Evolutionary conservation across 164 flowering plant genomes (phyloP), one percentile per base, ranked within the genome.

Genomic region (Aristolochia contorta): DNA sequence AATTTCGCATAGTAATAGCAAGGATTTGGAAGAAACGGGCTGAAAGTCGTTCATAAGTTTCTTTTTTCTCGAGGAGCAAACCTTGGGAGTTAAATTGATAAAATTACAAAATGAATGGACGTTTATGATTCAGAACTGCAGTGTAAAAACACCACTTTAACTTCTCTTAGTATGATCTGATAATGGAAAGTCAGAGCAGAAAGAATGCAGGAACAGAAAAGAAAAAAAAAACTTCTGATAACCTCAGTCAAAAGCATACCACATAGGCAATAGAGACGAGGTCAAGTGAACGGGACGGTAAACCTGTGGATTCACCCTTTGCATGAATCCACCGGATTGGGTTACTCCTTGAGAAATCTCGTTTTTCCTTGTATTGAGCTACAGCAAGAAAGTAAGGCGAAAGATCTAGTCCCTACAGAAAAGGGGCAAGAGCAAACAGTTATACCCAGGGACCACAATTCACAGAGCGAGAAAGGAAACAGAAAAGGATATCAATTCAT

Each of bases 331-430:
- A 85, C 22, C 63, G 67, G 53, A 85, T 73, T 21, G 75, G 70
- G n/a, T 27, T 54, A 24, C 68, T 69, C 53, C 66, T 62, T 32
- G 73, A 61, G 24, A 59, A 46, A 25, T 79, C 68, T 58, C 67
- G 64, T 75, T 75, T 81, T 61, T 81, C 86, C 67, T 79, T 85
- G 62, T 54, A 76, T 50, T 80, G 82, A 54, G 91, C 91, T 32
- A 83, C 91, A 21, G 88, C 74, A 59, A 85, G 86, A 67, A 85
- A 85, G 74, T 85, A 82, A 41, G 91, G 91, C 12, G 91, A 85
- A 53, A 83, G 68, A 69, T 85, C 88, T 61, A 85, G 67, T 22
- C 86, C 91, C 88, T 85, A 71, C 49, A 60, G 0, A n/a, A 56
- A 1, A 16, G 2, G 0, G 0, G 45, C 41, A 27, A 6, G 32